These are phyloP conservation scores for Tuber brumale DNA, from an alignment of 495 filamentous ascomycete species.

Conservation along the genomic window DNA sequence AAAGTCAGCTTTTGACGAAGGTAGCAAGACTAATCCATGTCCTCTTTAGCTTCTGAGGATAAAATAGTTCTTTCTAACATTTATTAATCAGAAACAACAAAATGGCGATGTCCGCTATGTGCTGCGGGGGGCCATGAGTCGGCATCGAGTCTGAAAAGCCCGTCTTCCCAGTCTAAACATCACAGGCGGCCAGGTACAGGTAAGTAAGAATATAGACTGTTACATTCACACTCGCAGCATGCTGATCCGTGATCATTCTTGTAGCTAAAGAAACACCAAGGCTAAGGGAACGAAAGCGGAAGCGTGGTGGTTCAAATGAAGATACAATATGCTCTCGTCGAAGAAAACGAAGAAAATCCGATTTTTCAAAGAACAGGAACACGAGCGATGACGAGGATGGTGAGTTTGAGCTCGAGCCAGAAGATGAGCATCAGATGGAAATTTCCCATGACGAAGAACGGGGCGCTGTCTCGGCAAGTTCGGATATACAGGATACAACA, in stretches of 20 bases:
- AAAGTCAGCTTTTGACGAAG: conserved; percentile 53
- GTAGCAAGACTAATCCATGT: conserved; percentile 45
- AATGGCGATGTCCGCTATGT: conserved; percentile 78
- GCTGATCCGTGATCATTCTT: conserved; percentile 63
- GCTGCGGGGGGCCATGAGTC: conserved; percentile 59
- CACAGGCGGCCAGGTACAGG: conserved; percentile 44
- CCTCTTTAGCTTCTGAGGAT: background rate
- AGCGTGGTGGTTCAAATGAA: conserved; percentile 46
- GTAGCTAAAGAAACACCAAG: conserved; percentile 48
- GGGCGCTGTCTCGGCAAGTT: background rate
- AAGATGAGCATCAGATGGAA: conserved; percentile 30
- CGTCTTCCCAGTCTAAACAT: conserved; percentile 37
- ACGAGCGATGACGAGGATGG: conserved; percentile 33
- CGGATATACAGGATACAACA: conserved; percentile 7
- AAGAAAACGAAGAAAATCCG: conserved; percentile 38
- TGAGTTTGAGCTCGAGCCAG: conserved; percentile 32
- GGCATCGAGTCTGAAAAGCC: conserved; percentile 44
- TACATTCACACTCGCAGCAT: conserved; percentile 51
- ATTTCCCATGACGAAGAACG: conserved; percentile 3
- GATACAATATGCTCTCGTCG: conserved; percentile 32
- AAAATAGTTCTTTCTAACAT: conserved; percentile 25
- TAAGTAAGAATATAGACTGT: conserved; percentile 32
- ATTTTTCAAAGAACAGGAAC: conserved; percentile 6
- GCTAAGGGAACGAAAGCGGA: conserved; percentile 1
- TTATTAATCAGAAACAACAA: conserved; percentile 50